Conservation (phyloP, 2,329 filamentous ascomycete genomes). For the Talaromyces islandicus region DNA sequence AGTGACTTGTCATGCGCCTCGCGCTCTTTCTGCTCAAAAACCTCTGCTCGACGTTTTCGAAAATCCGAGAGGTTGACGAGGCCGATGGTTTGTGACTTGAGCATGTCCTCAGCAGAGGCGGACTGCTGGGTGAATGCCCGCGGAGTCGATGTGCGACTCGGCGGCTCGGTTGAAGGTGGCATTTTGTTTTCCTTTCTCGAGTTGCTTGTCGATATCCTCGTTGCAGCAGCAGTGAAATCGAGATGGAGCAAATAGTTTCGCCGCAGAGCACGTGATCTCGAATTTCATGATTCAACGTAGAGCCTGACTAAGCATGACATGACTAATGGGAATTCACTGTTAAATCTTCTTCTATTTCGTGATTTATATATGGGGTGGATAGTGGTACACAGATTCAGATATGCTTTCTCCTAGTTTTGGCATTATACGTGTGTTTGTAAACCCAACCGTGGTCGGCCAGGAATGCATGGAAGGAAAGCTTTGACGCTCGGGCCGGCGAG, state of each 20-base stretch:
- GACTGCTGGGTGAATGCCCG: slow-evolving; percentile 66
- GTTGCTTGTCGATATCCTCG: not conserved
- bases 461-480: not conserved
- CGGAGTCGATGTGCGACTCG: slow-evolving; percentile 38
- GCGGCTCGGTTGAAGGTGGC: slow-evolving; percentile 26
- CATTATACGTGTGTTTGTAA: too few species aligned
- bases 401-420: too few species aligned
- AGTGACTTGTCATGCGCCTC: slow-evolving; percentile 63
- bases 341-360: too few species aligned
- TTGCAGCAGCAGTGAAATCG: not conserved
- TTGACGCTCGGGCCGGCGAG: slow-evolving; percentile 6
- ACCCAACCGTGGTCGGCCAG: too few species aligned
- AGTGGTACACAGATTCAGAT: not conserved
- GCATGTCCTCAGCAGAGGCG: slow-evolving; percentile 69
- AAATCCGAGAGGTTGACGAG: slow-evolving; percentile 90
- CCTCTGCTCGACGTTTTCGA: slow-evolving; percentile 89
- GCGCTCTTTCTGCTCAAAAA: slow-evolving; percentile 83
- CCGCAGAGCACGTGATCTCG: not conserved
- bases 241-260: not conserved
- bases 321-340: not conserved
- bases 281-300: not conserved
- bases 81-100: slow-evolving; percentile 83
- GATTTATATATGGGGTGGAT: too few species aligned
- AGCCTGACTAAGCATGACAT: not conserved
- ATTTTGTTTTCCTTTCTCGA: slow-evolving; percentile 2